Percentiles rank a stretch among this genome's conserved stretches.
These are phyloP conservation scores for Fonsecaea monophora DNA, from an alignment of 2,329 filamentous ascomycete genomes.

Conservation along the genomic window DNA sequence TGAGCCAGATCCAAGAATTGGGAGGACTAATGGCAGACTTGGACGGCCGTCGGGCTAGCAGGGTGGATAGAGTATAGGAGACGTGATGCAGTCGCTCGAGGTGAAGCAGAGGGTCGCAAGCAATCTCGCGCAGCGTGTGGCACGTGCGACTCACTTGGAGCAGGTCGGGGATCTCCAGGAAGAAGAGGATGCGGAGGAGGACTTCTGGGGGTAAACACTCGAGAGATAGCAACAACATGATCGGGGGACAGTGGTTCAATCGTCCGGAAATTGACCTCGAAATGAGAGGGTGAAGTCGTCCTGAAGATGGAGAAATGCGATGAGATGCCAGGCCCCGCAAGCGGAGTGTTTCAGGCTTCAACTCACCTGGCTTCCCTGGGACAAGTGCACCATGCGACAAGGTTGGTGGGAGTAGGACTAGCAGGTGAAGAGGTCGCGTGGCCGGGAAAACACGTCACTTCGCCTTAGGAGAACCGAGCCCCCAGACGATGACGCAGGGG, in stretches of 20 bases:
- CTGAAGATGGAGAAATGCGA: slow-evolving; percentile 2
- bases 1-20: slow-evolving; percentile 69
- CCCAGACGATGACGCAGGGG: slow-evolving; percentile 9
- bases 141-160: slow-evolving; percentile 56
- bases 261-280: not conserved
- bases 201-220: slow-evolving; percentile 51
- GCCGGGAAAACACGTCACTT: slow-evolving; percentile 8
- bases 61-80: slow-evolving; percentile 61
- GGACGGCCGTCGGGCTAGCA: slow-evolving; percentile 64
- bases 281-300: not conserved
- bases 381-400: not conserved
- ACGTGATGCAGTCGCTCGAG: slow-evolving; percentile 65
- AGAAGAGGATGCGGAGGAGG: slow-evolving; percentile 53
- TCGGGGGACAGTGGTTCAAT: not conserved
- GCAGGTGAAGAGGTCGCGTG: slow-evolving; percentile 16
- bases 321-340: not conserved
- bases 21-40: slow-evolving; percentile 69
- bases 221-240: slow-evolving; percentile 24
- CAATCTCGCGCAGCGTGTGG: slow-evolving; percentile 67
- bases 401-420: not conserved
- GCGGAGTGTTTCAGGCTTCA: not conserved
- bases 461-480: not conserved
- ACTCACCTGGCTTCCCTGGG: not conserved
- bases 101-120: slow-evolving; percentile 70
- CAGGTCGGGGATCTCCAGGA: slow-evolving; percentile 56